phyloP scores from a whole-genome alignment of 805 yeast species.

The Geotrichum ghanense region DNA sequence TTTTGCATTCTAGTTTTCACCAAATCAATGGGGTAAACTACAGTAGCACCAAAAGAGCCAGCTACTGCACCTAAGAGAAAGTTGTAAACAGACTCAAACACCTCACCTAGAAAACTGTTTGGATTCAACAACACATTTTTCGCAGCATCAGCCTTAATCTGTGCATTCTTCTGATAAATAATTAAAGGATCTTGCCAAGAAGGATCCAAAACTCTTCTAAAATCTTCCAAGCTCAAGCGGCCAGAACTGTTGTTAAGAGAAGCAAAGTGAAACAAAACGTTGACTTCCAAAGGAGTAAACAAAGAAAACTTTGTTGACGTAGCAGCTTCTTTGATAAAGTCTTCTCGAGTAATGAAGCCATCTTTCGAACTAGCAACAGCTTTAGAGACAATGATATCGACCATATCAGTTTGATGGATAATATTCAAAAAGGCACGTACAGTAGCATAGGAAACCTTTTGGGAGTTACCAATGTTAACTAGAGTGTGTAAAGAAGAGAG shows the following conservation, averaged over 20 bases:
- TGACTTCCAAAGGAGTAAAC: slow-evolving; percentile 34
- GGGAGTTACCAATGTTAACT: slow-evolving; percentile 21
- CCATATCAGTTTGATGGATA: slow-evolving; percentile 30
- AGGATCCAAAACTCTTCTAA: slow-evolving; percentile 32
- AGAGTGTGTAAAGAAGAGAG: slow-evolving; percentile 28
- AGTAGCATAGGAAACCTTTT: slow-evolving; percentile 29
- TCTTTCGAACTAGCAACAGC: slow-evolving; percentile 24
- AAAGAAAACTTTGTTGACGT: slow-evolving; percentile 28
- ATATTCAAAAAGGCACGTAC: slow-evolving; percentile 34
- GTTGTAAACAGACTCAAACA: slow-evolving; percentile 79
- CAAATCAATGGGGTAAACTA: slow-evolving; percentile 91
- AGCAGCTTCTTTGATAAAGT: slow-evolving; percentile 31
- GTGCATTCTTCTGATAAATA: slow-evolving; percentile 18
- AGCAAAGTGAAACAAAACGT: slow-evolving; percentile 32
- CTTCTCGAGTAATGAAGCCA: slow-evolving; percentile 27
- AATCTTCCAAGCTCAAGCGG: slow-evolving; percentile 25
- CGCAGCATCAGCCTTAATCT: slow-evolving; percentile 6
- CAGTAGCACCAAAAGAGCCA: slow-evolving; percentile 97
- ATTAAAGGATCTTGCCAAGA: slow-evolving; percentile 29
- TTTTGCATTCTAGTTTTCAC: slow-evolving; percentile 97
- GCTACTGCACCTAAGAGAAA: slow-evolving; percentile 88
- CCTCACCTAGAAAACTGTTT: slow-evolving; percentile 37
- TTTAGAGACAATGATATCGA: slow-evolving; percentile 26
- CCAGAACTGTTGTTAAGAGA: slow-evolving; percentile 22
- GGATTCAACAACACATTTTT: slow-evolving; percentile 17